Evolutionary conservation across 192 early-diverging fungal genomes (phyloP), one percentile per base, ranked within the genome.

Genomic region (Umbelopsis sp.): DNA sequence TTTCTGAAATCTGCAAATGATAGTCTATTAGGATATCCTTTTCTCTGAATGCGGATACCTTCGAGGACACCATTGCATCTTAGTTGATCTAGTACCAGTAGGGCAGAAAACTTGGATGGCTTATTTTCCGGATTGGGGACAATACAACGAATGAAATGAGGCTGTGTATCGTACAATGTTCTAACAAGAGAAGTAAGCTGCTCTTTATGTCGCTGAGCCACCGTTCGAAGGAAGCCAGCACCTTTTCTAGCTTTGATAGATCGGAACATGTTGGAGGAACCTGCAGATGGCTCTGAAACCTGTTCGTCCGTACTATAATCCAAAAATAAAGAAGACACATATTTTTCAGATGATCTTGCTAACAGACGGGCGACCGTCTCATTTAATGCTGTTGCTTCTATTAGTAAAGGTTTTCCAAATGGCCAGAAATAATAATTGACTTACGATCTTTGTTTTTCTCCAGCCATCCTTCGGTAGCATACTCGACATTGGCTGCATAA

Each of bases 141-240:
- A 73, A 99, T 98, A 85, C 97, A 99, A 22, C 97, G 94, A 47
- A 99, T 96, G 85, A 98, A 99, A 80, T 98, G 97, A 20, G 97
- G 97, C 49, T 94, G 86, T 1, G 96, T 99, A 35, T 89, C 87
- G 77, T 97, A 89, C 9, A 99, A 84, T 74, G 91, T 90, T n/a
- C 88, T 87, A 93, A 99, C 95, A 23, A 99, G 84, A 16, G 89
- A 79, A 27, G 84, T 83, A 61, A 99, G 85, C 72, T 96, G 94
- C 74, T 99, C 95, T 77, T 98, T 99, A 78, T 98, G 96, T 15
- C 92, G 82, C 78, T 95, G 95, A 3, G 87, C 92, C 8, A 99
- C 96, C 2, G 97, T 99, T 46, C 96, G 83, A 82, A 98, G 98
- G 9, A 72, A 78, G 86, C 93, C 46, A 89, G 94, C 72, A 89